These are phyloP conservation scores for Raphanus hybrid DNA, from an alignment of 441 rosid genomes.

Conservation along the genomic window DNA sequence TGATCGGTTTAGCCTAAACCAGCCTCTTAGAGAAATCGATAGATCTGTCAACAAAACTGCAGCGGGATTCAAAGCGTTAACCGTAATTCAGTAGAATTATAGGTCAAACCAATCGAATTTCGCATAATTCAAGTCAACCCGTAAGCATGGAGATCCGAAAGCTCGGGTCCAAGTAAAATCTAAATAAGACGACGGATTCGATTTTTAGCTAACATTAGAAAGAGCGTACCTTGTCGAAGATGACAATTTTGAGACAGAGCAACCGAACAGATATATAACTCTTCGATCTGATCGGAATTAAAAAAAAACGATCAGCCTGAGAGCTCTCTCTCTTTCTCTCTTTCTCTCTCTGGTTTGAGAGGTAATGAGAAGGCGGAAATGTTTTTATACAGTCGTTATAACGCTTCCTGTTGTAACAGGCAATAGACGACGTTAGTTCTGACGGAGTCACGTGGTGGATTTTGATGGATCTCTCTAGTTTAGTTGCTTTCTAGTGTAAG, in stretches of 20 bases:
- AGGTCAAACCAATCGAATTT: slow-evolving; percentile 28
- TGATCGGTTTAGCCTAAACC: neutral
- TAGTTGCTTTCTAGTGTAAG: slow-evolving; percentile 35
- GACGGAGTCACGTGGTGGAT: slow-evolving; percentile 43
- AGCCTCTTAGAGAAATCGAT: neutral
- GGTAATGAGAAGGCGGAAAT: slow-evolving; percentile 34
- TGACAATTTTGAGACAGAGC: slow-evolving; percentile 9
- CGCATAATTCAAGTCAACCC: slow-evolving; percentile 44
- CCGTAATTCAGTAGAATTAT: slow-evolving; percentile 35
- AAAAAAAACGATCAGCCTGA: slow-evolving; percentile 28
- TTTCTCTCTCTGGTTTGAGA: slow-evolving; percentile 22
- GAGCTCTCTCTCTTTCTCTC: slow-evolving; percentile 23
- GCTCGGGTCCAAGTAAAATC: slow-evolving; percentile 19
- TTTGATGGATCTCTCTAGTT: slow-evolving; percentile 24
- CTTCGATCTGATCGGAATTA: slow-evolving; percentile 27
- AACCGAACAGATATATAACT: slow-evolving; percentile 18
- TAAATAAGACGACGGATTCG: neutral
- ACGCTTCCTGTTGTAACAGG: slow-evolving; percentile 34
- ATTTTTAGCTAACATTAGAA: neutral
- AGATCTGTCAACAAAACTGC: slow-evolving; percentile 43
- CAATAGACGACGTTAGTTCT: slow-evolving; percentile 35
- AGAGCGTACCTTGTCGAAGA: slow-evolving; percentile 25
- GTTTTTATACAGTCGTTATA: slow-evolving; percentile 35
- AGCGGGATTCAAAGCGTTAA: neutral
- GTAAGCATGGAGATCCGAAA: slow-evolving; percentile 22